Evolutionary conservation across 768 basidiomycete species (phyloP).

Genomic region (Russula sp.): DNA sequence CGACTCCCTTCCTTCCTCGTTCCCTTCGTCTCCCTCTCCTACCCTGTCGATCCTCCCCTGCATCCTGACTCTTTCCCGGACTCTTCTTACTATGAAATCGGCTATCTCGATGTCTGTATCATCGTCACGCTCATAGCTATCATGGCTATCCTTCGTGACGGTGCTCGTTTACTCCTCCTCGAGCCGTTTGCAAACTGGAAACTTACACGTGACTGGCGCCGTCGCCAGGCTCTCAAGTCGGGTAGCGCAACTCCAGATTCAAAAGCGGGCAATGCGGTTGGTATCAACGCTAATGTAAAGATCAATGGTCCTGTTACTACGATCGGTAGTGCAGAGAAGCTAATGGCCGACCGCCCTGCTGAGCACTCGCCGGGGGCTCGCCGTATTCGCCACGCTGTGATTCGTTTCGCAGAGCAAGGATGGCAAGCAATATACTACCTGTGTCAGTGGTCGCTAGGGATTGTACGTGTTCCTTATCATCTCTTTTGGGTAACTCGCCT

Average conservation of each 20-base stretch:
- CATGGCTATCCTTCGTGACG: conserved; percentile 84
- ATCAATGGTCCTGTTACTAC: conserved; percentile 34
- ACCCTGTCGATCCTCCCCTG: conserved; percentile 49
- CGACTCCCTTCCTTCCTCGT: conserved; percentile 44
- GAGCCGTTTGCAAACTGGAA: conserved; percentile 79
- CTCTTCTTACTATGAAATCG: conserved; percentile 63
- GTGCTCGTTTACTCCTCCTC: conserved; percentile 61
- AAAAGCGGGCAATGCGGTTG: conserved; percentile 23
- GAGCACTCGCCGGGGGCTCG: conserved; percentile 43
- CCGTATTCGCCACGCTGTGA: conserved; percentile 59
- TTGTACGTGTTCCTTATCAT: conserved; percentile 51
- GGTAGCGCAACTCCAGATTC: conserved; percentile 18
- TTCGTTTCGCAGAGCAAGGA: conserved; percentile 93
- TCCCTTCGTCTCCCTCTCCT: conserved; percentile 70
- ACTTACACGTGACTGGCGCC: conserved; percentile 44
- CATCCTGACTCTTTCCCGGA: conserved; percentile 65
- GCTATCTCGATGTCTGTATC: conserved; percentile 71
- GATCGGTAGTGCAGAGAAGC: conserved; percentile 25
- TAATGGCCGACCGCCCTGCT: conserved; percentile 23
- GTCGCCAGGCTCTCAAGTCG: conserved; percentile 26
- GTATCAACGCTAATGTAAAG: conserved; percentile 26
- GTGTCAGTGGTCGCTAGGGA: conserved; percentile 65
- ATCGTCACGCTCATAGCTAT: conserved; percentile 74
- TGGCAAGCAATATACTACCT: conserved; percentile 83
- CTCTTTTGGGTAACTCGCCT: conserved; percentile 10